These are phyloP conservation scores for Stenogyne calaminthoides DNA, from an alignment of 305 asterid genomes.

Conservation along the genomic window DNA sequence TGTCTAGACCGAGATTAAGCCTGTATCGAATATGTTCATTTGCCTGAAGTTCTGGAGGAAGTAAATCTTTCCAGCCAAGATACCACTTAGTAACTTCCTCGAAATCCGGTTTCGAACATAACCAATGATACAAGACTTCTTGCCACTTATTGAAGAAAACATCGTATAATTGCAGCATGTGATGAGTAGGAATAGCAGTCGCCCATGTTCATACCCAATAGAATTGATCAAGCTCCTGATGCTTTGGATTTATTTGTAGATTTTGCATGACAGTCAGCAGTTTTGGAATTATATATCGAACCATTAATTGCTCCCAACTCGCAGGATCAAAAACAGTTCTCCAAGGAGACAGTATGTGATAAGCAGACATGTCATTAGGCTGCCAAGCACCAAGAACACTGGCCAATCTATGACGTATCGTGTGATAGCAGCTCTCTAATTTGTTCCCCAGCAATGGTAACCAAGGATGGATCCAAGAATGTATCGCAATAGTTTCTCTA, in stretches of 20 bases:
- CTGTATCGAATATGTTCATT: constrained; percentile 50
- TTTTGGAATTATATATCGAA: constrained; percentile 74
- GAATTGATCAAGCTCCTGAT: constrained; percentile 78
- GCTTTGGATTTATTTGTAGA: constrained; percentile 76
- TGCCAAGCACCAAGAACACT: constrained; percentile 96
- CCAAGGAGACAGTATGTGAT: constrained; percentile 84
- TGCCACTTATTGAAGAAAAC: constrained; percentile 67
- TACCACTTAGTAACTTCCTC: constrained; percentile 56
- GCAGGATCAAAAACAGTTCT: constrained; percentile 77
- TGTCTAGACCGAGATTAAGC: constrained; percentile 68
- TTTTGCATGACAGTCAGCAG: constrained; percentile 74
- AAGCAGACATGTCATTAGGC: constrained; percentile 89
- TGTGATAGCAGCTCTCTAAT: constrained; percentile 76
- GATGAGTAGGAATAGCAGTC: constrained; percentile 47
- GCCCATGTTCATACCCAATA: constrained; percentile 58
- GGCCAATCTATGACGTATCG: constrained; percentile 71
- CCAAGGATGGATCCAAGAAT: constrained; percentile 96
- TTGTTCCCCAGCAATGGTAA: constrained; percentile 76
- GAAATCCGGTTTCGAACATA: constrained; percentile 46
- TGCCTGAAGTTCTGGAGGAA: constrained; percentile 74
- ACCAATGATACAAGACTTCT: constrained; percentile 57
- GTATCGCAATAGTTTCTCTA: constrained; percentile 79
- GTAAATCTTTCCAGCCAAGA: constrained; percentile 50
- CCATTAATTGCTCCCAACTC: constrained; percentile 96
- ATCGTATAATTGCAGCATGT: constrained; percentile 55